Evolutionary conservation across 169 alveolate genomes (phyloP).

Genomic region (Miamiensis avidus): DNA sequence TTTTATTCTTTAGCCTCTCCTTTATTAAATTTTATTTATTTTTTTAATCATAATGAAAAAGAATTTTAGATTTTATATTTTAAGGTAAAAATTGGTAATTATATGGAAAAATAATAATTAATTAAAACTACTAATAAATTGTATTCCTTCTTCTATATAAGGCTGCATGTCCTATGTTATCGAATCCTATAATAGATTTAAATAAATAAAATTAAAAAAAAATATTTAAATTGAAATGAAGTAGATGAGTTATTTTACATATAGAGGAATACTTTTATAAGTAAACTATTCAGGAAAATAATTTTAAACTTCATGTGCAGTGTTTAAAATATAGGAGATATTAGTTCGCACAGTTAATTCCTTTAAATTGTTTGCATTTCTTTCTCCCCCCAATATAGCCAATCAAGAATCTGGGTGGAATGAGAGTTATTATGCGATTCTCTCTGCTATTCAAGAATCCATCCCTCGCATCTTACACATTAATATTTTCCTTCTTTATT

Average conservation of each 20-base stretch:
- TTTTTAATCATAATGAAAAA: slow-evolving; percentile 14
- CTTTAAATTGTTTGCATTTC: slow-evolving; percentile 26
- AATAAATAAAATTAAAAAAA: background rate
- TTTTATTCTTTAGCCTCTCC: slow-evolving; percentile 49
- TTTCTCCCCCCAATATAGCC: slow-evolving; percentile 37
- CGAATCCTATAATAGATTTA: background rate
- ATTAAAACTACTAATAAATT: slow-evolving; percentile 24
- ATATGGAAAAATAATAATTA: no score
- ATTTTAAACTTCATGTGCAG: slow-evolving; percentile 37
- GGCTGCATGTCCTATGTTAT: slow-evolving; percentile 5
- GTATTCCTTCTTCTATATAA: slow-evolving; percentile 19
- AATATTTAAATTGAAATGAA: background rate
- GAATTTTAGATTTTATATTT: no score
- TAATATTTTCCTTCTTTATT: slow-evolving; percentile 16
- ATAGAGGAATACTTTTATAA: slow-evolving; percentile 10
- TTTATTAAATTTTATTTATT: no score
- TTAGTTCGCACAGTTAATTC: slow-evolving; percentile 35
- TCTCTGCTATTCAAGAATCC: slow-evolving; percentile 15
- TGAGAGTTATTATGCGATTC: slow-evolving; percentile 26
- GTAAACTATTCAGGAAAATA: slow-evolving; percentile 23
- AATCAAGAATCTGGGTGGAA: slow-evolving; percentile 42
- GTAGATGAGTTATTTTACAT: background rate
- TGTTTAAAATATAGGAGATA: slow-evolving; percentile 31
- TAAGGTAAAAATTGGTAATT: background rate
- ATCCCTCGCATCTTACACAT: slow-evolving; percentile 45